Evolutionary conservation across 441 rosid genomes (phyloP).

Genomic region (Arabidopsis hybrid): DNA sequence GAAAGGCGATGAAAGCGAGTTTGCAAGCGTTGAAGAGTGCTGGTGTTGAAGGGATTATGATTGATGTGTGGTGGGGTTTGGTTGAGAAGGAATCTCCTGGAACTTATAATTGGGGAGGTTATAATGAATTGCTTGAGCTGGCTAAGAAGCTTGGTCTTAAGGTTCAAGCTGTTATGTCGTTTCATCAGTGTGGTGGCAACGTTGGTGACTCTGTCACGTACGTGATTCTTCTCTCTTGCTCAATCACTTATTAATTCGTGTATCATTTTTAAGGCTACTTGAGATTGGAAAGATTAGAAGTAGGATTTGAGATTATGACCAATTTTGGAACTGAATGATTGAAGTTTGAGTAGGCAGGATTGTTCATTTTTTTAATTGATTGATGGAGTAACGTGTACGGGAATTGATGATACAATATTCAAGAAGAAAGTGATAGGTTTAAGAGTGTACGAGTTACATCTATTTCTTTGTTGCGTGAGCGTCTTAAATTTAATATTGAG

Average conservation of each 20-base stretch:
- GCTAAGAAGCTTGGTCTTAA: slow-evolving; percentile 86
- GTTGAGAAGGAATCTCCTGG: slow-evolving; percentile 92
- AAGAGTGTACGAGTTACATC: slow-evolving; percentile 21
- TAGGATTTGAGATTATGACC: slow-evolving; percentile 10
- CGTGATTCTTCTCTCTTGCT: slow-evolving; percentile 33
- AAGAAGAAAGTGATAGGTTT: slow-evolving; percentile 38
- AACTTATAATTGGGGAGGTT: slow-evolving; percentile 90
- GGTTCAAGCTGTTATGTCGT: slow-evolving; percentile 97
- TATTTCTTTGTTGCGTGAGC: slow-evolving; percentile 36
- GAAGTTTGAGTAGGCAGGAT: slow-evolving; percentile 1
- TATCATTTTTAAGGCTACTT: neutral
- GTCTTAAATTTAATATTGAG: slow-evolving; percentile 23
- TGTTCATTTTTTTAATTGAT: slow-evolving; percentile 8
- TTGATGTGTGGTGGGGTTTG: slow-evolving; percentile 99
- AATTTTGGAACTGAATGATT: slow-evolving; percentile 1
- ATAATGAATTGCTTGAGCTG: slow-evolving; percentile 80
- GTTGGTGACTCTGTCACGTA: slow-evolving; percentile 93
- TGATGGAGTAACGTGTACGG: slow-evolving; percentile 44
- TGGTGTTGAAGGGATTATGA: slow-evolving; percentile 91
- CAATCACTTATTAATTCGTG: neutral
- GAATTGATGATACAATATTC: slow-evolving; percentile 35
- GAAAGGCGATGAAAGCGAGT: slow-evolving; percentile 92
- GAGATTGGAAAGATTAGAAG: neutral
- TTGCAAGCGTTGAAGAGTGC: slow-evolving; percentile 93
- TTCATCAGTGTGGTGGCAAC: slow-evolving; percentile 98